A percentile compares a stretch with the other conserved stretches of the same genome.
These are phyloP conservation scores for Neurospora sp. DNA, from an alignment of 2,329 filamentous ascomycete species.

Conservation along the genomic window DNA sequence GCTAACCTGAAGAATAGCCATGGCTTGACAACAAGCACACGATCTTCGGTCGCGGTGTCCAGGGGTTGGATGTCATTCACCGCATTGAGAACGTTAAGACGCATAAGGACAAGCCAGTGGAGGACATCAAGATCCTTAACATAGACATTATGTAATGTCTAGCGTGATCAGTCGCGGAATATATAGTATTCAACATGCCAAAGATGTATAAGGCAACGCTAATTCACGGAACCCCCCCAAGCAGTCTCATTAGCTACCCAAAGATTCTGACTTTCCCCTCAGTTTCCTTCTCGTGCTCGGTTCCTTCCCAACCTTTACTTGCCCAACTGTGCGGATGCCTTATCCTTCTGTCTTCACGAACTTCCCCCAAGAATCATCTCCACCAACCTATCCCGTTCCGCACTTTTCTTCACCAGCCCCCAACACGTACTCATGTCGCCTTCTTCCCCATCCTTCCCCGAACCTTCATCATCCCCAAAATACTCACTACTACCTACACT, in stretches of 20 bases:
- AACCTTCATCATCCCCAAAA: neutral
- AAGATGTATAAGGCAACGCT: neutral
- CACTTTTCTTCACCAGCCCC: constrained; percentile 22
- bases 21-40: constrained; percentile 97
- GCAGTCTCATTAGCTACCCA: neutral
- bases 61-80: constrained; percentile 88
- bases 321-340: neutral
- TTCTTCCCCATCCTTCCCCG: constrained; percentile 4
- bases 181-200: neutral
- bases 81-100: constrained; percentile 88
- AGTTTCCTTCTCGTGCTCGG: neutral
- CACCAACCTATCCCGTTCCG: constrained; percentile 19
- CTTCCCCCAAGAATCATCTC: constrained; percentile 19
- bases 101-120: constrained; percentile 85
- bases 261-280: neutral
- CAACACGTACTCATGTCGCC: constrained; percentile 20
- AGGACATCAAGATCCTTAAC: constrained; percentile 95
- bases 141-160: constrained; percentile 41
- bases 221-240: neutral
- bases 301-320: neutral
- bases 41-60: constrained; percentile 82
- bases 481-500: neutral
- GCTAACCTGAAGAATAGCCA: constrained; percentile 38
- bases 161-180: neutral
- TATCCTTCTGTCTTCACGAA: neutral